phyloP scores from a whole-genome alignment of 805 yeast species.

The Wickerhamiella slavikovae region DNA sequence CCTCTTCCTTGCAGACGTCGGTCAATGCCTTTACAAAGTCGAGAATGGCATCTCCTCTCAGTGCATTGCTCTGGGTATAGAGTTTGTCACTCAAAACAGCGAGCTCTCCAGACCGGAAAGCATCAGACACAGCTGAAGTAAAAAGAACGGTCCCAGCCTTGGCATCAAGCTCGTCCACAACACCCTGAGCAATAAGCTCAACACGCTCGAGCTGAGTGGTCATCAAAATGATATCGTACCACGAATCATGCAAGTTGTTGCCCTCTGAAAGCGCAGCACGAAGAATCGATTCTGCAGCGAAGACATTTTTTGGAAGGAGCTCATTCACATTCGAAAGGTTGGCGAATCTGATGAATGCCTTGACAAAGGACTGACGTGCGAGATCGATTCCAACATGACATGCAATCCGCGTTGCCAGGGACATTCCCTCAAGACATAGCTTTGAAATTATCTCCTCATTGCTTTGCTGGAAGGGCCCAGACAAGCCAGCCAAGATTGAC shows the following conservation, averaged over 20 bases:
- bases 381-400: conserved; percentile 65
- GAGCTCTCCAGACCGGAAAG: conserved; percentile 17
- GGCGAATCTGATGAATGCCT: conserved; percentile 75
- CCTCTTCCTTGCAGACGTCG: conserved; percentile 75
- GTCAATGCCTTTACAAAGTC: conserved; percentile 75
- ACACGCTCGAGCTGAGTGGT: conserved; percentile 83
- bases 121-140: conserved; percentile 16
- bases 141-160: conserved; percentile 33
- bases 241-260: conserved; percentile 46
- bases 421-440: conserved; percentile 68
- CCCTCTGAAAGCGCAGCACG: conserved; percentile 68
- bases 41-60: conserved; percentile 68
- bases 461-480: conserved; percentile 81
- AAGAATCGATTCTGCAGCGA: conserved; percentile 53
- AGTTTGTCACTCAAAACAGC: conserved; percentile 55
- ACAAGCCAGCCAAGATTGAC: conserved; percentile 85
- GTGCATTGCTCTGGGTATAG: conserved; percentile 58
- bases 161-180: too few species aligned
- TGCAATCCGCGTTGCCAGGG: conserved; percentile 61
- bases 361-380: conserved; percentile 74
- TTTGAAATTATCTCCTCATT: conserved; percentile 43
- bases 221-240: conserved; percentile 67
- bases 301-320: conserved; percentile 58
- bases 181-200: conserved; percentile 72
- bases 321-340: conserved; percentile 62